phyloP scores from a whole-genome alignment of 148 eudicot genomes.

The Bassia scoparia region DNA sequence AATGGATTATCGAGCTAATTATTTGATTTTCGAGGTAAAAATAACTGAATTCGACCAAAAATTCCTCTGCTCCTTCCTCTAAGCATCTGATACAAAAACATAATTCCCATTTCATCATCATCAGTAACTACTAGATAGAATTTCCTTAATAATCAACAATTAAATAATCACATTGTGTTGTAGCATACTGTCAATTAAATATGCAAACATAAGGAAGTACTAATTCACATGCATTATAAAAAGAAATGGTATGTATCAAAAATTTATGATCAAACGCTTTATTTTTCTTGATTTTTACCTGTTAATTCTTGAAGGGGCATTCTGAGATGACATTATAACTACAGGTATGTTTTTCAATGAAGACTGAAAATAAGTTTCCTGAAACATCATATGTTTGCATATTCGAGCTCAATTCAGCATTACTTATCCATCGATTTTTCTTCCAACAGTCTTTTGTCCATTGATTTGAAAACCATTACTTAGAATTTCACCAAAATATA shows the following conservation, averaged over 20 bases:
- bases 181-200: neutral
- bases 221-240: no score
- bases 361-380: neutral
- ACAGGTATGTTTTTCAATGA: conserved; percentile 83
- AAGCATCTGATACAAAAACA: conserved; percentile 56
- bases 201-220: no score
- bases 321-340: conserved; percentile 95
- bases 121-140: neutral
- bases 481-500: no score
- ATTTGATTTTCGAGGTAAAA: no score
- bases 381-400: neutral
- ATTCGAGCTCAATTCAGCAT: neutral
- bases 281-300: conserved; percentile 43
- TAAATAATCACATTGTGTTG: neutral
- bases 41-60: no score
- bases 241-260: no score
- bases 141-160: neutral
- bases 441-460: no score
- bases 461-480: no score
- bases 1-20: no score
- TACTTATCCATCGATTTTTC: no score
- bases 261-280: no score
- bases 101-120: neutral
- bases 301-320: conserved; percentile 86
- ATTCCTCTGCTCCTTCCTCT: conserved; percentile 94